A percentile compares a stretch with the other conserved stretches of the same genome.
Evolutionary conservation across 495 filamentous ascomycete genomes (phyloP).

Genomic region (Aspergillus olivimuriae): DNA sequence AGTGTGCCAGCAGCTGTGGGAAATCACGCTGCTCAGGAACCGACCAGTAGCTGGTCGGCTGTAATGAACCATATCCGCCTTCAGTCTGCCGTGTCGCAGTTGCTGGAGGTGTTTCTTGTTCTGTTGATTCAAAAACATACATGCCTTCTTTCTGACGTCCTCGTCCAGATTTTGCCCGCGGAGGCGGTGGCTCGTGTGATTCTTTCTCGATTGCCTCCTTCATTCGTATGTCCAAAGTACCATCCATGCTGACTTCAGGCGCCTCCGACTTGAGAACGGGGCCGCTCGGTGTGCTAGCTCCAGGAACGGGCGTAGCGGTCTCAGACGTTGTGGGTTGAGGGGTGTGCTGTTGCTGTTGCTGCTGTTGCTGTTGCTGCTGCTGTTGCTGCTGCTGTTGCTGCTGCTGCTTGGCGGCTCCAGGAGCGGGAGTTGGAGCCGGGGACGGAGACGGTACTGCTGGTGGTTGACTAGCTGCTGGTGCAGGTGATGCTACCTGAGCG

Average conservation of each 20-base stretch:
- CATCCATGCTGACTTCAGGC: constrained; percentile 23
- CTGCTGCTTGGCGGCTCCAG: constrained; percentile 12
- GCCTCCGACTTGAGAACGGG: constrained; percentile 29
- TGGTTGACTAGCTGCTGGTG: constrained; percentile 23
- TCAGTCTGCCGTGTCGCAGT: constrained; percentile 24
- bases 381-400: constrained; percentile 17
- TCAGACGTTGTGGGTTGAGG: constrained; percentile 10
- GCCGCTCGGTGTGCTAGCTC: constrained; percentile 19
- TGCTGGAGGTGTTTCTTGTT: constrained; percentile 27
- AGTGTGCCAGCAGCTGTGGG: constrained; percentile 65
- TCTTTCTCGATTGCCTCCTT: constrained; percentile 26
- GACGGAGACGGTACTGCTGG: constrained; percentile 15
- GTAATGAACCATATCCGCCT: constrained; percentile 43
- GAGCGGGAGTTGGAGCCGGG: constrained; percentile 7
- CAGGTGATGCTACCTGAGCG: constrained; percentile 24
- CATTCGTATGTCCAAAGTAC: constrained; percentile 14
- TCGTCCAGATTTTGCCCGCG: constrained; percentile 27
- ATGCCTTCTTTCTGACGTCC: constrained; percentile 33
- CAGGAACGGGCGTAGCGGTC: constrained; percentile 3
- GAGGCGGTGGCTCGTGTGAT: constrained; percentile 9
- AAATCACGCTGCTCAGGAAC: constrained; percentile 87
- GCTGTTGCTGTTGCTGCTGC: constrained; percentile 27
- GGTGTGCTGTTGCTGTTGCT: constrained; percentile 19
- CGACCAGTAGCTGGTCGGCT: constrained; percentile 94
- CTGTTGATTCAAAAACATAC: constrained; percentile 38